A percentile compares a stretch with the other conserved stretches of the same genome.
Evolutionary conservation across 1,139 yeast species (phyloP).

Genomic region (Yamadazyma diospyri): DNA sequence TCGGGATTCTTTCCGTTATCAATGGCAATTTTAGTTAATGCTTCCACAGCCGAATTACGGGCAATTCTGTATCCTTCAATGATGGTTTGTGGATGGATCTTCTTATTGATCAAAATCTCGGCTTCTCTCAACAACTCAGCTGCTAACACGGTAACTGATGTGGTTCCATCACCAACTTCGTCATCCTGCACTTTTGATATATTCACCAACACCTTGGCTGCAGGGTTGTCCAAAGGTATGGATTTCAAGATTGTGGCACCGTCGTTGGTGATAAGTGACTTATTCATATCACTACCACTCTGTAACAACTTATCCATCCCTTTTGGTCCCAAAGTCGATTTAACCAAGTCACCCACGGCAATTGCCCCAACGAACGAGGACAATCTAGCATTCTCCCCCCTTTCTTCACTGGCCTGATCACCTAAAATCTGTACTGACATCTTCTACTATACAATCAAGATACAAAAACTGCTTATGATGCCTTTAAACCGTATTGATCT

Average conservation of each 20-base stretch:
- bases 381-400: constrained; percentile 96
- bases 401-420: constrained; percentile 95
- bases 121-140: constrained; percentile 95
- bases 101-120: constrained; percentile 85
- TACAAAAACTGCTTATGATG: neutral
- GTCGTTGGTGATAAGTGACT: constrained; percentile 86
- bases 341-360: constrained; percentile 96
- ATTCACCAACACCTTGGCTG: constrained; percentile 95
- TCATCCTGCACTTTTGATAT: constrained; percentile 97
- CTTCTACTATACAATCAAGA: neutral
- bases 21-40: constrained; percentile 72
- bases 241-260: constrained; percentile 96
- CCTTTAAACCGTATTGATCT: neutral
- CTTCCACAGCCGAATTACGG: constrained; percentile 73
- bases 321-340: constrained; percentile 94
- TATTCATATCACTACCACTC: constrained; percentile 72
- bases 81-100: constrained; percentile 96
- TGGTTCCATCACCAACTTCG: constrained; percentile 98
- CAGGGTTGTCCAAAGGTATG: constrained; percentile 95
- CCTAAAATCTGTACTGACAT: constrained; percentile 91
- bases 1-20: constrained; percentile 65
- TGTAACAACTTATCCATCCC: constrained; percentile 97
- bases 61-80: constrained; percentile 95
- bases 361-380: constrained; percentile 98
- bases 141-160: constrained; percentile 92